Evolutionary conservation across 257 asterid species (phyloP).

Genomic region (Ilex aquifolium): DNA sequence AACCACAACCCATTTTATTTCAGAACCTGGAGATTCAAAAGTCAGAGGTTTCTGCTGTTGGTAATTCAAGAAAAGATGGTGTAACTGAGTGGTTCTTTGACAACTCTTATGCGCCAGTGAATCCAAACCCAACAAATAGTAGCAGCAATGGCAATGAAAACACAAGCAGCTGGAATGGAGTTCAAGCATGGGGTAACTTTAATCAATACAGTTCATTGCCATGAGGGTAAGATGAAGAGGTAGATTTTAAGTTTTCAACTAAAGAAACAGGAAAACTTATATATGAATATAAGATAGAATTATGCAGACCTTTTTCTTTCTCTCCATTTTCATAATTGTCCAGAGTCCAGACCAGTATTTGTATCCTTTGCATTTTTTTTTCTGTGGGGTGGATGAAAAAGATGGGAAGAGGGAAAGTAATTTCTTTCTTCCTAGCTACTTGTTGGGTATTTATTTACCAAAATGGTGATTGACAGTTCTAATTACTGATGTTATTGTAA

Average conservation of each 20-base stretch:
- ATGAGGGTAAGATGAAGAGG: conserved; percentile 1
- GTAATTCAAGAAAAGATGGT: conserved; percentile 31
- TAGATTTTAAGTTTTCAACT: background rate
- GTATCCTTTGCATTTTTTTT: background rate
- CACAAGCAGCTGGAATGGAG: conserved; percentile 47
- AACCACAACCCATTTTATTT: conserved; percentile 66
- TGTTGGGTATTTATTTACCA: background rate
- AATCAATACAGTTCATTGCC: conserved; percentile 52
- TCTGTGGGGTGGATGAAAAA: no score
- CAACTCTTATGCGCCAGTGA: conserved; percentile 28
- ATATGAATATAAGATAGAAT: no score
- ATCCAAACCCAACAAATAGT: conserved; percentile 28
- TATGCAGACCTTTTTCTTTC: background rate
- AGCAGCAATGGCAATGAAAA: conserved; percentile 25
- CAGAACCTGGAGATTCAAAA: conserved; percentile 47
- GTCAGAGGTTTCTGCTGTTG: conserved; percentile 15
- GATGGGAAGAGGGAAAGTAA: background rate
- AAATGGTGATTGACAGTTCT: background rate
- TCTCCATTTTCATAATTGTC: background rate
- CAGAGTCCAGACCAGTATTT: background rate
- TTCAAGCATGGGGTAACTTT: conserved; percentile 58
- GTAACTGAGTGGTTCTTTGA: conserved; percentile 77
- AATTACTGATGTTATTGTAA: no score
- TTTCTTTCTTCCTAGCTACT: background rate
- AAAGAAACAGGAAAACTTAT: background rate